Conservation (phyloP, 2,329 filamentous ascomycete species). For the Orbilia blumenaviensis region DNA sequence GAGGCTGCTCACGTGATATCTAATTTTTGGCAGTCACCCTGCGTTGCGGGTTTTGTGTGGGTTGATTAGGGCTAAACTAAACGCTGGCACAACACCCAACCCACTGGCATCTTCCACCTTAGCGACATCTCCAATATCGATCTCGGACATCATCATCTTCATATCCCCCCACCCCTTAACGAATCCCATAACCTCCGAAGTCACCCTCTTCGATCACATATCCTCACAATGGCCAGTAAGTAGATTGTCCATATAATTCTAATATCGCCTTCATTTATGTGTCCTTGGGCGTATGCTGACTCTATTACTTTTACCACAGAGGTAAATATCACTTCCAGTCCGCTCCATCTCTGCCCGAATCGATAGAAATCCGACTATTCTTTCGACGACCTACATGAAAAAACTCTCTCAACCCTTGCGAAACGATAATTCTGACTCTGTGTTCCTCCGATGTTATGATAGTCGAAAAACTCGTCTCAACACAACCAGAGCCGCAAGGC, state of each 20-base stretch:
- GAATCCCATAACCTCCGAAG: constrained; percentile 29
- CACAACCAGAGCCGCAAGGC: constrained; percentile 99
- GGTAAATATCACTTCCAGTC: constrained; percentile 31
- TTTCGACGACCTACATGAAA: neutral
- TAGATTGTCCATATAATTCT: neutral
- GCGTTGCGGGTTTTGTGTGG: constrained; percentile 26
- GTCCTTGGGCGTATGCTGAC: constrained; percentile 11
- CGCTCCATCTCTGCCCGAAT: neutral
- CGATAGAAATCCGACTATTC: neutral
- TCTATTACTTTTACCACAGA: constrained; percentile 26
- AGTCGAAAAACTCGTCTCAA: constrained; percentile 99
- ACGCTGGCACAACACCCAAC: constrained; percentile 33
- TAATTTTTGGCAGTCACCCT: constrained; percentile 50
- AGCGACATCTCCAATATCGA: constrained; percentile 11
- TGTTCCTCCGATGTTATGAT: constrained; percentile 66
- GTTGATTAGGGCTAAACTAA: constrained; percentile 50
- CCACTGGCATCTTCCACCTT: constrained; percentile 14
- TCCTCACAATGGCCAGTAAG: constrained; percentile 53
- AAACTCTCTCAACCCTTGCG: too few relatives aligned
- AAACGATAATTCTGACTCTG: constrained; percentile 42
- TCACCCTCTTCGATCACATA: constrained; percentile 41
- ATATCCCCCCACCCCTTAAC: constrained; percentile 22
- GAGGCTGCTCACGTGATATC: constrained; percentile 31
- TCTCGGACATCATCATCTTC: constrained; percentile 13
- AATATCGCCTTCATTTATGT: neutral